These are phyloP conservation scores for Grammothele lineata DNA, from an alignment of 768 basidiomycete species.

Conservation along the genomic window DNA sequence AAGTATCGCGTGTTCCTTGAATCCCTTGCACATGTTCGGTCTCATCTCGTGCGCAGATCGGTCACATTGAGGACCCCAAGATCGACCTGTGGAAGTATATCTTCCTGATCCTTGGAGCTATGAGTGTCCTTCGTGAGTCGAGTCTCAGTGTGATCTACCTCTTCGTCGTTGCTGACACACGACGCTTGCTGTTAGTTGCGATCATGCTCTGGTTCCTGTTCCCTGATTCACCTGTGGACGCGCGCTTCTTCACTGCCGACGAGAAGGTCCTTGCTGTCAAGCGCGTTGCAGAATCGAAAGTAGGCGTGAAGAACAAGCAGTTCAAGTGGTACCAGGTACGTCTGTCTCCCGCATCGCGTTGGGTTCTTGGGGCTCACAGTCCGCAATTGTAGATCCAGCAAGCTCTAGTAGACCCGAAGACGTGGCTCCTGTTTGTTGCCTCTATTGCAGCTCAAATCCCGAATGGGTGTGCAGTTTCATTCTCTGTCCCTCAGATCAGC, in stretches of 20 bases:
- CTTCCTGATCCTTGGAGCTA: slow-evolving; percentile 14
- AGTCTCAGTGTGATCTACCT: not conserved
- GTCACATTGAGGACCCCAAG: slow-evolving; percentile 9
- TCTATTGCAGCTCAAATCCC: slow-evolving; percentile 33
- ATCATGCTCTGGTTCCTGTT: slow-evolving; percentile 29
- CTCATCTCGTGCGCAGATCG: slow-evolving; percentile 1
- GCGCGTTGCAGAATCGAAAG: slow-evolving; percentile 30
- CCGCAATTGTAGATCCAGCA: slow-evolving; percentile 7
- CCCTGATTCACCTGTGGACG: slow-evolving; percentile 33
- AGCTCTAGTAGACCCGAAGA: slow-evolving; percentile 29
- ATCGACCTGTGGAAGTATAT: slow-evolving; percentile 18
- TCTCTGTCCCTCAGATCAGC: not conserved
- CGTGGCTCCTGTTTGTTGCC: slow-evolving; percentile 30
- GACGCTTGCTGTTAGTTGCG: slow-evolving; percentile 8
- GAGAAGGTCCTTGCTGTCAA: slow-evolving; percentile 32
- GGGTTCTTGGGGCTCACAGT: no score
- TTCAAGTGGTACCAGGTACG: slow-evolving; percentile 34
- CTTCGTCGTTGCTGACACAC: not conserved
- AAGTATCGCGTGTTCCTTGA: not conserved
- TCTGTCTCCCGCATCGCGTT: no score
- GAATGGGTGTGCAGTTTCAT: slow-evolving; percentile 15
- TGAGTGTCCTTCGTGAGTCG: slow-evolving; percentile 13
- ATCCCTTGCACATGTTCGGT: not conserved
- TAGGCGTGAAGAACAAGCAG: slow-evolving; percentile 31
- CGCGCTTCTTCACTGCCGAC: slow-evolving; percentile 26